Conservation (phyloP, 2,329 filamentous ascomycete species). For the Colletotrichum neosansevieriae region DNA sequence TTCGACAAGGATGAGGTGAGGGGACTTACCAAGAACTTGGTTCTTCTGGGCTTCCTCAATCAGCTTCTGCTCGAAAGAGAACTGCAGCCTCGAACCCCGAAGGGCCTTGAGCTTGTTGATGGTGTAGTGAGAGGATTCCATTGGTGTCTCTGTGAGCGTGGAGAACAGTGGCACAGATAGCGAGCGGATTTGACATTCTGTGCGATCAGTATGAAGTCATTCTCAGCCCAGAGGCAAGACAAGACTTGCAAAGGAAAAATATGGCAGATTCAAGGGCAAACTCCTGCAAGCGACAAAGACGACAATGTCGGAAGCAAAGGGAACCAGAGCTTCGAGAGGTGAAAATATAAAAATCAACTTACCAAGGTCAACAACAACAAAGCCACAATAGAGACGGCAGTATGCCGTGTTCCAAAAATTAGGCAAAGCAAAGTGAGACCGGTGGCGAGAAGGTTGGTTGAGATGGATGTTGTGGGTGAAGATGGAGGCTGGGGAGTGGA, state of each 20-base stretch:
- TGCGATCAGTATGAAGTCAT: too few relatives aligned
- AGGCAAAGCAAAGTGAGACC: conserved; percentile 24
- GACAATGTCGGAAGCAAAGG: background rate
- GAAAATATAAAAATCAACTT: conserved; percentile 1
- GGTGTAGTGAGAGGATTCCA: conserved; percentile 32
- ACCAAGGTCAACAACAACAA: conserved; percentile 4
- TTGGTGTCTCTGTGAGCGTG: background rate
- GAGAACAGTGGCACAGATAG: background rate
- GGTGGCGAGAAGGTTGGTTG: conserved; percentile 9
- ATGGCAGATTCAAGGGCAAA: too few relatives aligned
- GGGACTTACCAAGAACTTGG: conserved; percentile 7
- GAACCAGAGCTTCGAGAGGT: background rate
- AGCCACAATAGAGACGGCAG: background rate
- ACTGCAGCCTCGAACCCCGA: conserved; percentile 23
- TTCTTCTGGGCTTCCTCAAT: conserved; percentile 26
- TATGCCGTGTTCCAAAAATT: conserved; percentile 33
- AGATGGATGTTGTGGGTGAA: conserved; percentile 13
- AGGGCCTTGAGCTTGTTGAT: conserved; percentile 32
- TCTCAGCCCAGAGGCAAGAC: too few relatives aligned
- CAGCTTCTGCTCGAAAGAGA: conserved; percentile 22
- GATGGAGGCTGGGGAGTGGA: background rate
- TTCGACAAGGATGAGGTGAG: background rate
- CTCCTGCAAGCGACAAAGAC: background rate
- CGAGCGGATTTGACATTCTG: background rate
- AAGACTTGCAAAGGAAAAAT: too few relatives aligned